Conservation (phyloP, 2,329 filamentous ascomycete genomes). For the Chrysosporium queenslandicum region DNA sequence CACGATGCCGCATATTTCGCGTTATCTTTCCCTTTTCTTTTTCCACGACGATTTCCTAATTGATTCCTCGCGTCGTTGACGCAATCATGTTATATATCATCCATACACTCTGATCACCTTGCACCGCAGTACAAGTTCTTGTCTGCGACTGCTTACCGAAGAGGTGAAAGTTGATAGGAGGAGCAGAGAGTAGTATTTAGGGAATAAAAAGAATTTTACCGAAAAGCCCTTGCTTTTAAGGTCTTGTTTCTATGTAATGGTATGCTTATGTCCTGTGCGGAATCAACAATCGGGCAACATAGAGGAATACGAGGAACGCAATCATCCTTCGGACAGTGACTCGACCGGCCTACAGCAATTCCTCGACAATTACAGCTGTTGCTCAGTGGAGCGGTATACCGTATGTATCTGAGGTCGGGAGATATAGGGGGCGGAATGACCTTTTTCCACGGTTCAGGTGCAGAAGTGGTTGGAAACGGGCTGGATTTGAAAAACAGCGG, state of each 20-base stretch:
- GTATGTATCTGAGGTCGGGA: neutral
- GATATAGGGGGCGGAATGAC: neutral
- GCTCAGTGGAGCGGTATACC: too few relatives aligned
- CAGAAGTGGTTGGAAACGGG: neutral
- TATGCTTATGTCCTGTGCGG: too few relatives aligned
- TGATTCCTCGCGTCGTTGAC: neutral
- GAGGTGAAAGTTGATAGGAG: neutral
- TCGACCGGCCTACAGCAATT: too few relatives aligned
- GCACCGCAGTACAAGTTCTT: too few relatives aligned
- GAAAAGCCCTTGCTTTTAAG: neutral
- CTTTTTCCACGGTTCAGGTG: neutral
- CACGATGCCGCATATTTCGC: neutral
- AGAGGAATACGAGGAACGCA: too few relatives aligned
- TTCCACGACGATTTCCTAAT: neutral
- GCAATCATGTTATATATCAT: neutral
- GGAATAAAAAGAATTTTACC: neutral
- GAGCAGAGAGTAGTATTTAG: neutral
- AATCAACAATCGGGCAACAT: too few relatives aligned
- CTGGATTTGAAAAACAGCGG: neutral
- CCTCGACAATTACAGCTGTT: neutral
- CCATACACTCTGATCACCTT: neutral
- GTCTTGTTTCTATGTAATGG: too few relatives aligned
- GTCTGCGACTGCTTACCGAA: neutral
- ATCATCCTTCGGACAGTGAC: too few relatives aligned
- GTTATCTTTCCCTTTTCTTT: neutral